Conservation (phyloP, 345 rosid genomes). For the Linum usitatissimum region DNA sequence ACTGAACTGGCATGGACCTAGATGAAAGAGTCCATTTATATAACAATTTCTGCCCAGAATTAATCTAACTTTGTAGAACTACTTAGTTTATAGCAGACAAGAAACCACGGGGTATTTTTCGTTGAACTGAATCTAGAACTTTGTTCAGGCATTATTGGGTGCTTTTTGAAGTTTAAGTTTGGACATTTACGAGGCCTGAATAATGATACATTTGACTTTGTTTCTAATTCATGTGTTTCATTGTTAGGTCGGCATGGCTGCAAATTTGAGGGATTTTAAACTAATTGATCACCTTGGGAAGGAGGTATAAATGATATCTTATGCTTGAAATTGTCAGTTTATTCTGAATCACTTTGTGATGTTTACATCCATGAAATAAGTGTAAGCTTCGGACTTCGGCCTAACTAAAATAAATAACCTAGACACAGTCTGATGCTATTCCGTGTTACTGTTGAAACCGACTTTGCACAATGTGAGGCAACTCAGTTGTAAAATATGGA, state of each 20-base stretch:
- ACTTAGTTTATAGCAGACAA: too few relatives aligned
- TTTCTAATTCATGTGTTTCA: conserved; percentile 8
- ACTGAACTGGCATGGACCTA: not conserved
- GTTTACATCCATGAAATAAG: not conserved
- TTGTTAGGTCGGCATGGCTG: conserved; percentile 75
- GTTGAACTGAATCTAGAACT: not conserved
- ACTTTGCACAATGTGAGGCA: not conserved
- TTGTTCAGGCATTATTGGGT: not conserved
- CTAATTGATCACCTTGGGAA: conserved; percentile 55
- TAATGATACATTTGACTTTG: not conserved
- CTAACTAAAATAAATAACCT: not conserved
- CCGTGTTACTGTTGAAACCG: not conserved
- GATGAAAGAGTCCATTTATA: not conserved
- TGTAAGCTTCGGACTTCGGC: not conserved
- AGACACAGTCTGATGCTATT: not conserved
- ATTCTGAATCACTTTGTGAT: not conserved
- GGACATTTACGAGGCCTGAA: not conserved
- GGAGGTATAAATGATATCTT: conserved; percentile 31
- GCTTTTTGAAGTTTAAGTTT: not conserved
- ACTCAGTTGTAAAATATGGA: not conserved
- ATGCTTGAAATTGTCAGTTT: not conserved
- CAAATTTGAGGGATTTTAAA: conserved; percentile 65
- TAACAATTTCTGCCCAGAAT: not conserved
- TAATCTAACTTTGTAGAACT: too few relatives aligned
- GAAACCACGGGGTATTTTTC: not conserved